Evolutionary conservation across 2,329 filamentous ascomycete species (phyloP), one percentile per base, ranked within the genome.

Genomic region (Epicoccum nigrum): DNA sequence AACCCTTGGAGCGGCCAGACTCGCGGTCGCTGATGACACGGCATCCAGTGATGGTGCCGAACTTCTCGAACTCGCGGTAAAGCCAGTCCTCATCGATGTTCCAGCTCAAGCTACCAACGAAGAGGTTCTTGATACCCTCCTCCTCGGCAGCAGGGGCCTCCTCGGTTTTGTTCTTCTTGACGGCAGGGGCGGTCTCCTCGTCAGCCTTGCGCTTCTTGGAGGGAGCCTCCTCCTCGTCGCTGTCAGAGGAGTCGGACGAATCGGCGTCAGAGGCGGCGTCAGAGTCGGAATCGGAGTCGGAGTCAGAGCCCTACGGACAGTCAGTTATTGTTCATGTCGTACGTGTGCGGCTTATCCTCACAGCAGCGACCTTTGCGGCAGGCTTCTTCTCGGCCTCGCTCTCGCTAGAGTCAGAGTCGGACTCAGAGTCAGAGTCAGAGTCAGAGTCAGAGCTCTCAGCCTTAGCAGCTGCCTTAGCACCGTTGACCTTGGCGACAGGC

Each of bases 101-200:
- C 92, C 92, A 97, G 76, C 89, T 91, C 59, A 97, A 81, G 80
- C 91, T 93, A 64, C 92, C 92, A 60, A 92, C 86, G 75, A 96
- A 97, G 45, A 97, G 86, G 67, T 92, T 96, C 61, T 79, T 79
- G 66, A 79, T 74, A 51, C 80, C 72, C 47, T 77, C 72, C 47
- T 77, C 59, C 65, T 70, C 33, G 16, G 11, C 79, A 43, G 69
- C 73, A 37, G 74, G 79, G 43, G 63, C 55, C 43, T 69, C 70
- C 33, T 71, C 74, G 49, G 86, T 83, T 28, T 80, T 82, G 82
- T 88, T 89, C 70, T 78, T 76, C 81, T 89, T 89, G 83, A 90
- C 90, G 54, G 81, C 70, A 13, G 78, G 76, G 28, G 82, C 75
- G 45, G 79, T 77, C 25, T 70, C 71, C 34, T 77, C 76, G 37